Evolutionary conservation across 345 rosid genomes (phyloP).

Genomic region (Heritiera fomes): DNA sequence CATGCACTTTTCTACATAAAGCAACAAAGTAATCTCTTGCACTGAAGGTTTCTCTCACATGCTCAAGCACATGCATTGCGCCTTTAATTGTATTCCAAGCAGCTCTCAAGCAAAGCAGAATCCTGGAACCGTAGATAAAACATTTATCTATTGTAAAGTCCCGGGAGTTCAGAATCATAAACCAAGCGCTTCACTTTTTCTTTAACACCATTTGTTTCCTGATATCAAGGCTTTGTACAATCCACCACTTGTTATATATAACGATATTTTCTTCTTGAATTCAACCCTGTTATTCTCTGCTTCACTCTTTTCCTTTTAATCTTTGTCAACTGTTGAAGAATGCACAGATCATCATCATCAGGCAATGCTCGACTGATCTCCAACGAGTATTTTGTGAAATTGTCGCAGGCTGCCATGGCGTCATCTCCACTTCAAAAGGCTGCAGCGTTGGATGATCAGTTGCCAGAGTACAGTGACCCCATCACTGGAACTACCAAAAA

Average conservation of each 20-base stretch:
- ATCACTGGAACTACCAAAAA: slow-evolving; percentile 45
- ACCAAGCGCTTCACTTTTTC: background rate
- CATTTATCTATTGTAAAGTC: background rate
- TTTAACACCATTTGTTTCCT: background rate
- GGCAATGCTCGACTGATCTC: slow-evolving; percentile 36
- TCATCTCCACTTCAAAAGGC: slow-evolving; percentile 16
- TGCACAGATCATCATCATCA: slow-evolving; percentile 47
- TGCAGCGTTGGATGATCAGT: slow-evolving; percentile 20
- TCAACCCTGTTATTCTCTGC: slow-evolving; percentile 4
- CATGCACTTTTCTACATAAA: background rate
- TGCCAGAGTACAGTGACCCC: slow-evolving; percentile 25
- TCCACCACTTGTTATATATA: background rate
- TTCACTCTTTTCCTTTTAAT: background rate
- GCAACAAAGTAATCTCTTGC: background rate
- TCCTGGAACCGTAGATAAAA: background rate
- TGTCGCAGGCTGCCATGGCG: slow-evolving; percentile 21
- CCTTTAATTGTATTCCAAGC: slow-evolving; percentile 35
- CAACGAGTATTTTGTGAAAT: slow-evolving; percentile 46
- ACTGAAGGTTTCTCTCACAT: background rate
- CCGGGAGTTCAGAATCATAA: background rate
- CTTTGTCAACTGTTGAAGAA: slow-evolving; percentile 3
- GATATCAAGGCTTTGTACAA: slow-evolving; percentile 11
- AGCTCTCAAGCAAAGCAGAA: slow-evolving; percentile 4
- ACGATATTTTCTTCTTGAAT: background rate
- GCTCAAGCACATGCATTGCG: slow-evolving; percentile 29